phyloP scores from a whole-genome alignment of 2,329 filamentous ascomycete species.

The Drechslerella coelobrocha region DNA sequence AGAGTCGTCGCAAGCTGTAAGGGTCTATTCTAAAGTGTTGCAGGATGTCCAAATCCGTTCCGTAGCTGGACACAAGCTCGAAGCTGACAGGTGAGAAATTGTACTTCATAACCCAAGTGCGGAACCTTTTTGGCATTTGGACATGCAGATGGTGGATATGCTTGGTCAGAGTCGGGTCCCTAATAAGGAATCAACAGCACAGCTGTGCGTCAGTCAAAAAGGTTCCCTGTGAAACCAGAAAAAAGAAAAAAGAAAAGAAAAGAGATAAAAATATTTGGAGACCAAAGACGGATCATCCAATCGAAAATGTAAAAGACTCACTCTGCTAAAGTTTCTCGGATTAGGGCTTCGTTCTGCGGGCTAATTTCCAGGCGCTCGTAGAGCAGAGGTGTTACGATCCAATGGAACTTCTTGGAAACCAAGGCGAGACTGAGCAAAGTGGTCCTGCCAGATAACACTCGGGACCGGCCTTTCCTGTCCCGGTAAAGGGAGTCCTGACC shows the following conservation, averaged over 20 bases:
- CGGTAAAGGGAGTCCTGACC: slow-evolving; percentile 32
- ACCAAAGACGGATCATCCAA: no score
- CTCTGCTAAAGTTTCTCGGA: slow-evolving; percentile 39
- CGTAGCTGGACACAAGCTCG: slow-evolving; percentile 43
- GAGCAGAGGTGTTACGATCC: slow-evolving; percentile 44
- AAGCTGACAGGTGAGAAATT: slow-evolving; percentile 48
- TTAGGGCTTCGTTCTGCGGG: slow-evolving; percentile 47
- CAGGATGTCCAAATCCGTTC: slow-evolving; percentile 44
- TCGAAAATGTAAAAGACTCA: slow-evolving; percentile 13
- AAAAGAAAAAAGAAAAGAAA: no score
- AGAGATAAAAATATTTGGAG: no score
- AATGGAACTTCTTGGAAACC: slow-evolving; percentile 42
- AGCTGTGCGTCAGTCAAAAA: slow-evolving; percentile 13
- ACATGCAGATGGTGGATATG: slow-evolving; percentile 45
- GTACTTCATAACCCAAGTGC: slow-evolving; percentile 49
- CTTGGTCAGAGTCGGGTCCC: slow-evolving; percentile 40
- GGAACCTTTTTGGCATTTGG: slow-evolving; percentile 49
- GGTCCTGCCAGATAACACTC: slow-evolving; percentile 28
- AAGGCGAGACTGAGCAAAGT: slow-evolving; percentile 35
- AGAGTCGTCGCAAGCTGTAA: slow-evolving; percentile 37
- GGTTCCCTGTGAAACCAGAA: no score
- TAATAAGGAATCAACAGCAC: slow-evolving; percentile 6
- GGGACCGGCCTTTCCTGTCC: slow-evolving; percentile 37
- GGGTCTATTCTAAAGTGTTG: slow-evolving; percentile 49
- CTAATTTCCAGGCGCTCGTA: slow-evolving; percentile 46